Percentiles rank a stretch among this genome's conserved stretches.
These are phyloP conservation scores for Nemania serpens DNA, from an alignment of 2,329 filamentous ascomycete species.

Conservation along the genomic window DNA sequence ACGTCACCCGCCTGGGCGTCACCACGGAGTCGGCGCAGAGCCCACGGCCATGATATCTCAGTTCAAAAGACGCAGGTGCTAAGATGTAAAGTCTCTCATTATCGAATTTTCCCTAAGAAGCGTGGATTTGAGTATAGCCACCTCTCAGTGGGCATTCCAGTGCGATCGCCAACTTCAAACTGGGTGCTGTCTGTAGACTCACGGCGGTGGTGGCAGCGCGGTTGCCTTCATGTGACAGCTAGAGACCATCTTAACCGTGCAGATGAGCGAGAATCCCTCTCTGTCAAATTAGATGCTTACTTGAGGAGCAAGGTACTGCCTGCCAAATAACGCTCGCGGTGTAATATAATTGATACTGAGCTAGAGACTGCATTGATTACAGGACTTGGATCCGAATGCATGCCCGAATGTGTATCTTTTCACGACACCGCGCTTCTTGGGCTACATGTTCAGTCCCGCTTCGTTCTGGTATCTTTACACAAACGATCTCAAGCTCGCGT, in stretches of 20 bases:
- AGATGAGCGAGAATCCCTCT: background rate
- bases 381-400: background rate
- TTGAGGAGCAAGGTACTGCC: background rate
- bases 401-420: background rate
- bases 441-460: background rate
- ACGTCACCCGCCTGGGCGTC: too few relatives aligned
- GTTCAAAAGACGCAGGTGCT: background rate
- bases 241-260: background rate
- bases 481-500: background rate
- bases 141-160: background rate
- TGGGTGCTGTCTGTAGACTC: background rate
- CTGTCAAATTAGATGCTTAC: background rate
- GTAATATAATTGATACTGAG: too few relatives aligned
- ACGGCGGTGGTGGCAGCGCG: background rate
- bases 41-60: too few relatives aligned
- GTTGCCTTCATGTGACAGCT: background rate
- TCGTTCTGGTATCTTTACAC: conserved; percentile 8
- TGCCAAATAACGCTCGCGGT: too few relatives aligned
- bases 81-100: background rate
- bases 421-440: background rate
- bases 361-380: too few relatives aligned
- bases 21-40: too few relatives aligned
- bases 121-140: background rate
- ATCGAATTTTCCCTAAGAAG: background rate
- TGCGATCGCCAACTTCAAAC: background rate